Percentiles rank a stretch among this genome's conserved stretches.
Conservation (phyloP, 345 rosid species). For the Ceriops tagal region DNA sequence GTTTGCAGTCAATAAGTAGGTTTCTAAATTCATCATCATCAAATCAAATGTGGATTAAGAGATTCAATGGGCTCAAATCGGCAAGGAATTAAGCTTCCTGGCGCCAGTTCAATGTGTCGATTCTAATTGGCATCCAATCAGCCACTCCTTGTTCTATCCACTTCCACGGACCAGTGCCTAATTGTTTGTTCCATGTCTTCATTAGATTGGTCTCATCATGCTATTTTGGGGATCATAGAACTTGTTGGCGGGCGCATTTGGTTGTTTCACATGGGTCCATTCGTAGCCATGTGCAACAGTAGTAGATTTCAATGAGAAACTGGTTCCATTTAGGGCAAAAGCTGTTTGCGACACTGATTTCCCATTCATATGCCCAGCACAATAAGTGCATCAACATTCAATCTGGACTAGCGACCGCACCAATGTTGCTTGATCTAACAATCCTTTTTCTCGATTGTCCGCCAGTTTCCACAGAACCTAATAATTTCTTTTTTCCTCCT, state of each 20-base stretch:
- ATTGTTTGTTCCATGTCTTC: background rate
- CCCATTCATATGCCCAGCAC: too few relatives aligned
- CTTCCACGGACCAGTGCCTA: background rate
- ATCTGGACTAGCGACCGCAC: background rate
- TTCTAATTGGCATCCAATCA: background rate
- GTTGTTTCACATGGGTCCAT: background rate
- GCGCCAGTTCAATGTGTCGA: background rate
- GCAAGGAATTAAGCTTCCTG: background rate
- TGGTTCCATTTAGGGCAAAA: background rate
- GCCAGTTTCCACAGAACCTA: too few relatives aligned
- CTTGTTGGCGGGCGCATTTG: background rate
- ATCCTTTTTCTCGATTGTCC: too few relatives aligned
- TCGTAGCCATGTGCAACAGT: constrained; percentile 16
- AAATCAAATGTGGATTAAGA: too few relatives aligned
- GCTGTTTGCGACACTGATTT: background rate
- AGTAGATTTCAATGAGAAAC: background rate
- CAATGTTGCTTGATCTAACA: too few relatives aligned
- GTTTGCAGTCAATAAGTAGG: background rate
- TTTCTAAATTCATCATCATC: background rate
- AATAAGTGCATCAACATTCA: constrained; percentile 1
- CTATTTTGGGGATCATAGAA: background rate
- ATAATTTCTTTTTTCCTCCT: too few relatives aligned
- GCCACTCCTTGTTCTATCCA: background rate
- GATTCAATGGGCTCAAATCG: too few relatives aligned
- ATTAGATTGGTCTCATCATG: background rate